These are phyloP conservation scores for Zygosaccharomyces pseudobailii DNA, from an alignment of 1,139 yeast genomes.

Conservation along the genomic window DNA sequence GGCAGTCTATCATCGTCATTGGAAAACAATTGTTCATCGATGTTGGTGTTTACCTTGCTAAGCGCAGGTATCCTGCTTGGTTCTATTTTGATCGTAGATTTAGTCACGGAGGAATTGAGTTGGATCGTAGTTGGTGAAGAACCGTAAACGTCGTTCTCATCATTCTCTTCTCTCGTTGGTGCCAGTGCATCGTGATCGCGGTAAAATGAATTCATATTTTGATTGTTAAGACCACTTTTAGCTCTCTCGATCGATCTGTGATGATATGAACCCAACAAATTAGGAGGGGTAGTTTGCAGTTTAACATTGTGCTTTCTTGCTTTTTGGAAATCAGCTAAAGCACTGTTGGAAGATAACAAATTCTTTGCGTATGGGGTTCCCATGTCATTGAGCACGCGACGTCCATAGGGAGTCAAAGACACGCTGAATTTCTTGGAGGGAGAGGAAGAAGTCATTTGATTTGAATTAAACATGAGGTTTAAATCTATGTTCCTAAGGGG, in stretches of 20 bases:
- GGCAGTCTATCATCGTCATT: constrained; percentile 20
- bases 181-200: constrained; percentile 1
- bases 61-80: constrained; percentile 16
- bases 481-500: constrained; percentile 32
- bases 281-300: constrained; percentile 14
- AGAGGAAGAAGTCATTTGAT: constrained; percentile 23
- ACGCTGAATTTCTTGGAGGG: constrained; percentile 28
- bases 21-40: constrained; percentile 24
- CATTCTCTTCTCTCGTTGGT: constrained; percentile 6
- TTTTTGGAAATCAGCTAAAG: constrained; percentile 32
- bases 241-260: background rate
- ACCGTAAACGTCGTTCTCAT: constrained; percentile 24
- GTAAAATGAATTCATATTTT: background rate
- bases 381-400: constrained; percentile 27
- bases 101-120: constrained; percentile 32
- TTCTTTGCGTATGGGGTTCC: constrained; percentile 29
- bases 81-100: constrained; percentile 23
- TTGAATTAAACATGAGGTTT: constrained; percentile 30
- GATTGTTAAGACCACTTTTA: background rate
- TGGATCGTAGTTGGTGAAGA: constrained; percentile 36
- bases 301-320: constrained; percentile 28
- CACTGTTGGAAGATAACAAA: constrained; percentile 29
- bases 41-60: constrained; percentile 14
- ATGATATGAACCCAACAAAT: constrained; percentile 1
- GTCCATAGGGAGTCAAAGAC: constrained; percentile 33